A percentile compares a stretch with the other conserved stretches of the same genome.
Conservation (phyloP, 2,329 filamentous ascomycete species). For the Fusarium duplospermum region DNA sequence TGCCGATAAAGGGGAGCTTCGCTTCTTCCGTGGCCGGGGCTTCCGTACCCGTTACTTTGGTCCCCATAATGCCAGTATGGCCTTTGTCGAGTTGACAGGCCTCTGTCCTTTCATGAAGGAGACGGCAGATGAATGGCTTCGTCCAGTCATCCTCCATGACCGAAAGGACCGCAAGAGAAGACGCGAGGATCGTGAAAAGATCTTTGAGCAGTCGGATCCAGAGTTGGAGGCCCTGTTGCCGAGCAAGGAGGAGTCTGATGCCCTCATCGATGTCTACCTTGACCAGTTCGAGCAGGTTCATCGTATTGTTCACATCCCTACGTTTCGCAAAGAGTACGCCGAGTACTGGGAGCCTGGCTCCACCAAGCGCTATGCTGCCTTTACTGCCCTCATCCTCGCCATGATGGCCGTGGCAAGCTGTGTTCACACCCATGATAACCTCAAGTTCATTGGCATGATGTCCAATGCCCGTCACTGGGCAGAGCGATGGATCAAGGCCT, state of each 20-base stretch:
- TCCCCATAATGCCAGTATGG: slow-evolving; percentile 70
- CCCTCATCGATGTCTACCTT: slow-evolving; percentile 62
- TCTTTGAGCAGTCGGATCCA: slow-evolving; percentile 60
- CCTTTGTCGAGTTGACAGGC: slow-evolving; percentile 68
- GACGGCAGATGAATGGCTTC: slow-evolving; percentile 71
- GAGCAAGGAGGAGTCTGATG: slow-evolving; percentile 60
- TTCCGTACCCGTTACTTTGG: slow-evolving; percentile 71
- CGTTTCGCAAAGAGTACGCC: slow-evolving; percentile 66
- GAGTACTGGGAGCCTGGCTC: slow-evolving; percentile 64
- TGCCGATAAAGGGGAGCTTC: slow-evolving; percentile 64
- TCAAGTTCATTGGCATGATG: slow-evolving; percentile 69
- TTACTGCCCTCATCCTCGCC: slow-evolving; percentile 68
- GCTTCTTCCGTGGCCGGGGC: slow-evolving; percentile 68
- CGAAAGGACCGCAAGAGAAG: slow-evolving; percentile 67
- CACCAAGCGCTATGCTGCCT: slow-evolving; percentile 60
- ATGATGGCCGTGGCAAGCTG: slow-evolving; percentile 71
- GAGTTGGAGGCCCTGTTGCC: slow-evolving; percentile 64
- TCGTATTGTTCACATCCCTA: slow-evolving; percentile 69
- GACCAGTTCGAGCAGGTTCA: slow-evolving; percentile 67
- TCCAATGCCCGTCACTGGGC: slow-evolving; percentile 67
- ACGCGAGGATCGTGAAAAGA: slow-evolving; percentile 63
- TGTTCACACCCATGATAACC: slow-evolving; percentile 62
- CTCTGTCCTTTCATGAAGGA: slow-evolving; percentile 72
- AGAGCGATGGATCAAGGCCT: slow-evolving; percentile 67
- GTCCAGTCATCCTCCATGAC: slow-evolving; percentile 66